A percentile compares a stretch with the other conserved stretches of the same genome.
Conservation (phyloP, 495 filamentous ascomycete genomes). For the Penicillium soppii region DNA sequence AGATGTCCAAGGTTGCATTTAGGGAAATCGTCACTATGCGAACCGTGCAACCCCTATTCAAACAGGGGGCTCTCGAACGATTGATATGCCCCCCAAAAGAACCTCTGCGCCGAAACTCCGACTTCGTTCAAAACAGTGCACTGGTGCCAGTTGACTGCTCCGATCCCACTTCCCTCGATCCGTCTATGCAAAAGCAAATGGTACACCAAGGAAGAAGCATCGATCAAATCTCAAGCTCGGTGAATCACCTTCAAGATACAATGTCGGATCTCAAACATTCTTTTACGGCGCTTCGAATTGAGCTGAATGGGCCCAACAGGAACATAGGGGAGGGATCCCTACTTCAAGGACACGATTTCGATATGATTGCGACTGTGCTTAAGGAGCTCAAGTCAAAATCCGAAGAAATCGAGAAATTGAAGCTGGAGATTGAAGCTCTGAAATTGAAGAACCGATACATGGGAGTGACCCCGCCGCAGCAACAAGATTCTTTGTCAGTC, state of each 20-base stretch:
- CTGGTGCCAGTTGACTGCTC: constrained; percentile 28
- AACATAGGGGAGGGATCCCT: constrained; percentile 15
- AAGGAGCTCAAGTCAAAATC: constrained; percentile 46
- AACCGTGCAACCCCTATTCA: constrained; percentile 41
- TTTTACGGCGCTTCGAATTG: constrained; percentile 44
- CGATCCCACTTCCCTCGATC: constrained; percentile 17
- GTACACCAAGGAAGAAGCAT: constrained; percentile 44
- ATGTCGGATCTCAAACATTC: constrained; percentile 47
- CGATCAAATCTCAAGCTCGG: constrained; percentile 45
- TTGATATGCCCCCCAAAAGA: constrained; percentile 28
- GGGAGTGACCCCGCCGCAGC: constrained; percentile 26
- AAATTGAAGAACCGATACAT: constrained; percentile 41
- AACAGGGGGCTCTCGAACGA: constrained; percentile 35
- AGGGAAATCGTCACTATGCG: constrained; percentile 49
- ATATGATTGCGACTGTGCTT: constrained; percentile 46
- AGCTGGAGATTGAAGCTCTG: constrained; percentile 45
- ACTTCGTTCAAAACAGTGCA: constrained; percentile 22
- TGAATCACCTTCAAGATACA: constrained; percentile 45
- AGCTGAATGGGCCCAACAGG: constrained; percentile 35
- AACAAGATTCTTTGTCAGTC: constrained; percentile 7
- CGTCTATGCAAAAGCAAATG: constrained; percentile 39
- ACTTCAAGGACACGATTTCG: constrained; percentile 24
- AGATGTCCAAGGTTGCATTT: constrained; percentile 44
- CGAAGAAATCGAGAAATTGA: constrained; percentile 47
- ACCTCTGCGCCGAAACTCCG: constrained; percentile 18